Evolutionary conservation across 2,329 filamentous ascomycete species (phyloP), one percentile per base, ranked within the genome.

Genomic region (Blastomyces emzantsi): DNA sequence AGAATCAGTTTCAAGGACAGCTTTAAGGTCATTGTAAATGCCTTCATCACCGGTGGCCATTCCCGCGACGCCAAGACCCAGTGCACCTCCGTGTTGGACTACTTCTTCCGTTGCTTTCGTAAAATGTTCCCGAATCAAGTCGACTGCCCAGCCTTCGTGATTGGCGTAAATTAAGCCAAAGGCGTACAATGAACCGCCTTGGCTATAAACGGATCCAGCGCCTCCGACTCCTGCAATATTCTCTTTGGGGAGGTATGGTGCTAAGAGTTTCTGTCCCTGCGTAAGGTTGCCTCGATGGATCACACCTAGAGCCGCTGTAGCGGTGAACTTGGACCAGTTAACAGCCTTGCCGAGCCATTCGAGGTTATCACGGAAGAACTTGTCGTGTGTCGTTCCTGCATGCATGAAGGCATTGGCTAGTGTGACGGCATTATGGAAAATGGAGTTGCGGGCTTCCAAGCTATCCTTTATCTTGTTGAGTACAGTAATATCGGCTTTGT

Each of bases 381-480:
- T 95, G 78, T 99, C 94, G 71, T 96, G 94, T 0, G 93, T 97
- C 0, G 94, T 99, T 64, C 94, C 95, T 62, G 96, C 92, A 74
- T 99, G 96, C 94, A 99, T 99, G 75, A 99, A 97, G 13, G 92
- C 94, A 72, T 97, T 97, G 73, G 93, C 94, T 72, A 99, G 94
- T 0, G 94, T 97, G 63, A 99, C 91, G 3, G 92, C 92, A 1
- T 92, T 96, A 77, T 99, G 94, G 83, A 97, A 97, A 69, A 99
- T 99, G 41, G 93, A 97, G 78, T 96, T 97, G 62, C 95, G 86
- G 45, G 92, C 92, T 74, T 99, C 94, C 19, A 99, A 81, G 70
- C 92, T 97, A 75, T 99, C 94, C 60, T 93, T 89, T 55, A 99
- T 88, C 79, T 96, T 97, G 83, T 97, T 97, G 64, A 99, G 81